Base-by-base conservation (phyloP, 208 protist genomes). In the Jaenimonas drosophilae region DNA sequence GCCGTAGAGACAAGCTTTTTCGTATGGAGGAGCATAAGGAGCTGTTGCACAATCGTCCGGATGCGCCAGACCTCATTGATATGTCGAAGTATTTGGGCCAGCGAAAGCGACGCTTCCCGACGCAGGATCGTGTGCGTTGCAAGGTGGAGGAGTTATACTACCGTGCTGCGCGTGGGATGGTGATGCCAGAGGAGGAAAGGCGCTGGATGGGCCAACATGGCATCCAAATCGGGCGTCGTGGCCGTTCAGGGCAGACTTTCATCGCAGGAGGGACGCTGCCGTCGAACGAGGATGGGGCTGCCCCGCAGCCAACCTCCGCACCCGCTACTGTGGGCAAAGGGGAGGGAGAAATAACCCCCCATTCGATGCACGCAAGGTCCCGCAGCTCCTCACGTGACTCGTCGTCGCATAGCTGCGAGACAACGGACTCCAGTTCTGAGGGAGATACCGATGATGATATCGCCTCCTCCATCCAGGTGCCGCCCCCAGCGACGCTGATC, bases 141-240 rank as follows among this genome's bases (percentile, higher is more conserved):
- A 89, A 88, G 55, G 76, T 91, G 24, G 78, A 91, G 69, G 86
- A 94, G 59, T 55, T 91, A 3, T 88, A 85, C 49, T 91, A 90
- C 59, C 79, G 83, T 53, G 81, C 76, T 16, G 64, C 86, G 19
- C 68, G 82, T 17, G 86, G 86, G 7, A 76, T 70, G 6, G 50
- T 70, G 36, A 49, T 94, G 9, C 70, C 78, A 2, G 76, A 85
- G 37, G 86, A 94, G 46, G 69, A 72, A 3, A 68, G 79, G 3
- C 69, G 79, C 12, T 94, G 81, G 82, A 59, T 94, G 74, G 59
- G 65, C 44, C 76, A 82, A 45, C 74, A 91, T 47, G 83, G 83
- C 44, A 66, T 91, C 44, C 47, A 73, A 14, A 73, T 91, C 19
- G 46, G 66, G 33, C 88, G 88, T 58, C 72, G 71, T 0, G 54